These are phyloP conservation scores for Teratosphaeria gauchensis DNA, from an alignment of 2,329 filamentous ascomycete species.

Conservation along the genomic window DNA sequence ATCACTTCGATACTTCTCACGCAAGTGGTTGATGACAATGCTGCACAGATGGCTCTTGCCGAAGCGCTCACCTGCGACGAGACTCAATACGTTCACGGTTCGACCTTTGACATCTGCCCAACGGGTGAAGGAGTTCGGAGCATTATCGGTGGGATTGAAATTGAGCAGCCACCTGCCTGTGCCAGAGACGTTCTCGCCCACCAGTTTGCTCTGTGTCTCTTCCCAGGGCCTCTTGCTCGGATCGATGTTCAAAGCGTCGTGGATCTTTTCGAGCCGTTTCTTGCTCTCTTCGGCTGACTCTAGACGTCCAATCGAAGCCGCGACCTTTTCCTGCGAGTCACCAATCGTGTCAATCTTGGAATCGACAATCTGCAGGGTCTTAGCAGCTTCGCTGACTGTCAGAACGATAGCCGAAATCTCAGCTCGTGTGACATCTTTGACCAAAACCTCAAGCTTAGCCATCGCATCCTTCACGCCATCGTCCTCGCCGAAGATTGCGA, in stretches of 20 bases:
- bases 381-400: background rate
- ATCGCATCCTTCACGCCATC: background rate
- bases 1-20: too few species aligned
- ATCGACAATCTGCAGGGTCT: background rate
- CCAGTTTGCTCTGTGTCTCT: background rate
- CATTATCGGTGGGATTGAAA: background rate
- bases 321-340: background rate
- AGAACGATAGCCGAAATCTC: background rate
- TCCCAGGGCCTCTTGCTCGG: background rate
- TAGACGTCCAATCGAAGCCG: background rate
- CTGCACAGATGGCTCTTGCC: background rate
- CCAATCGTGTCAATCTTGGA: background rate
- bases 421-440: background rate
- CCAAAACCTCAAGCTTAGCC: background rate
- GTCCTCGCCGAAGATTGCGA: background rate
- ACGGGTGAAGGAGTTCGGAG: background rate
- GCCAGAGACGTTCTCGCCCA: background rate
- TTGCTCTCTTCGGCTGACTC: background rate
- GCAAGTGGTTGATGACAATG: too few species aligned
- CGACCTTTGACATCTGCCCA: background rate
- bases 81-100: background rate
- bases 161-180: background rate
- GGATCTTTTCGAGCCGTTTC: background rate
- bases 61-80: background rate
- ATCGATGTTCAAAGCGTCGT: background rate